Percentiles rank a stretch among this genome's conserved stretches.
Evolutionary conservation across 2,329 filamentous ascomycete species (phyloP).

Genomic region (Lachnellula willkommii): DNA sequence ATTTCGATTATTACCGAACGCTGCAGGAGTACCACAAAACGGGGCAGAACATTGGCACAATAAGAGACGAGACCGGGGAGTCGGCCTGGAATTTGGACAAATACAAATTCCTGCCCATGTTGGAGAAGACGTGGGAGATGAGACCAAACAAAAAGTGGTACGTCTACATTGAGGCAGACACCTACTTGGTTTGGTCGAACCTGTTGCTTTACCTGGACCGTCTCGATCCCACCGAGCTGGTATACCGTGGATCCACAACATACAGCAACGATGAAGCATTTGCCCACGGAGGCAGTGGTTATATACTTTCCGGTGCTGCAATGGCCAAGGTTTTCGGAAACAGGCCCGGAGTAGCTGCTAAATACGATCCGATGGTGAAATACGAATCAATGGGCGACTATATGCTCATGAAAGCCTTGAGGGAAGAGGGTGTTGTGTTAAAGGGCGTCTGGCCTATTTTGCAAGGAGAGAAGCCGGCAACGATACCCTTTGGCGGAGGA

Average conservation of each 20-base stretch:
- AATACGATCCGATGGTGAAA: conserved; percentile 39
- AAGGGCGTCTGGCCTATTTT: conserved; percentile 46
- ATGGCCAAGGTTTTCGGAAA: conserved; percentile 42
- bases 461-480: conserved; percentile 49
- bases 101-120: conserved; percentile 56
- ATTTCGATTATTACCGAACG: conserved; percentile 40
- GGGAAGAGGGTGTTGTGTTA: conserved; percentile 40
- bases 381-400: conserved; percentile 47
- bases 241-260: conserved; percentile 47
- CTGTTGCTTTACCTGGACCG: conserved; percentile 43
- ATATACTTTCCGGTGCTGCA: conserved; percentile 45
- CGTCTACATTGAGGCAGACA: conserved; percentile 53
- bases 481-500: conserved; percentile 37
- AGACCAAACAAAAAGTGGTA: conserved; percentile 52
- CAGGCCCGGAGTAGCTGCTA: conserved; percentile 39
- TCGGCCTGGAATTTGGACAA: conserved; percentile 50
- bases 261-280: conserved; percentile 41
- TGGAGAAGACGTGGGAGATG: conserved; percentile 46
- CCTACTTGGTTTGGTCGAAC: conserved; percentile 50
- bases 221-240: conserved; percentile 38
- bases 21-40: conserved; percentile 39
- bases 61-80: conserved; percentile 31
- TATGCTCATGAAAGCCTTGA: conserved; percentile 42
- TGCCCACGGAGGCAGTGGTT: conserved; percentile 52
- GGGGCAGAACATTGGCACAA: conserved; percentile 41